Percentiles rank a stretch among this genome's conserved stretches.
phyloP scores from a whole-genome alignment of 2,329 filamentous ascomycete species.

The Cordyceps javanica region DNA sequence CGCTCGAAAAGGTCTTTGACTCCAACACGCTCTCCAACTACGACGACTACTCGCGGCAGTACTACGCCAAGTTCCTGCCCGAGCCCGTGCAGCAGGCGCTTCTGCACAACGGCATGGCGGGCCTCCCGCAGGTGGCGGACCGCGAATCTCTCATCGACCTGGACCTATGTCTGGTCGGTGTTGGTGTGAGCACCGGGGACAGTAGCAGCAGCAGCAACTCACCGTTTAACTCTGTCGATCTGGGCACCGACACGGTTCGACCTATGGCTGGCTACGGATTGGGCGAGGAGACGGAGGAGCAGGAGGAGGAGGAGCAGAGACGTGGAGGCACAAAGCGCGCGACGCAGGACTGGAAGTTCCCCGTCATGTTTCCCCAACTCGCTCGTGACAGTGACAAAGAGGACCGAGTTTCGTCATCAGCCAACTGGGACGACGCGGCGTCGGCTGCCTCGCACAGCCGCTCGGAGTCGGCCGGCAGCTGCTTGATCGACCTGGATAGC shows the following conservation, averaged over 20 bases:
- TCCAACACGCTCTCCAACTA: slow-evolving; percentile 42
- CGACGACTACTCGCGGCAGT: slow-evolving; percentile 37
- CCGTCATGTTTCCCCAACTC: slow-evolving; percentile 39
- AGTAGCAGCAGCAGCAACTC: neutral
- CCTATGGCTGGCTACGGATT: slow-evolving; percentile 32
- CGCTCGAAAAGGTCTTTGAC: slow-evolving; percentile 42
- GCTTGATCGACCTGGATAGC: slow-evolving; percentile 1
- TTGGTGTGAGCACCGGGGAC: neutral
- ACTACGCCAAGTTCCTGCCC: slow-evolving; percentile 35
- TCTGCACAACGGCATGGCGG: slow-evolving; percentile 49
- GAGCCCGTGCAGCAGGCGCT: slow-evolving; percentile 30
- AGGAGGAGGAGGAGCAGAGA: slow-evolving; percentile 49
- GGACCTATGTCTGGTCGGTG: slow-evolving; percentile 20
- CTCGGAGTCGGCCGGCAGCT: neutral
- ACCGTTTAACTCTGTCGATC: slow-evolving; percentile 29
- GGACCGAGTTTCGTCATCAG: neutral
- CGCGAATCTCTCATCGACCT: slow-evolving; percentile 42
- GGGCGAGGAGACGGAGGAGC: slow-evolving; percentile 33
- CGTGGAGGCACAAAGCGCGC: slow-evolving; percentile 40
- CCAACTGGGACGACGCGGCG: slow-evolving; percentile 24
- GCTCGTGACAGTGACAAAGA: neutral
- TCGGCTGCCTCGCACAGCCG: neutral
- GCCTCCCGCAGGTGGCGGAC: slow-evolving; percentile 27
- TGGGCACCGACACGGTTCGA: slow-evolving; percentile 35
- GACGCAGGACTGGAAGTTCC: slow-evolving; percentile 54